phyloP scores from a whole-genome alignment of 2,329 filamentous ascomycete genomes.

The Exophiala oligosperma region DNA sequence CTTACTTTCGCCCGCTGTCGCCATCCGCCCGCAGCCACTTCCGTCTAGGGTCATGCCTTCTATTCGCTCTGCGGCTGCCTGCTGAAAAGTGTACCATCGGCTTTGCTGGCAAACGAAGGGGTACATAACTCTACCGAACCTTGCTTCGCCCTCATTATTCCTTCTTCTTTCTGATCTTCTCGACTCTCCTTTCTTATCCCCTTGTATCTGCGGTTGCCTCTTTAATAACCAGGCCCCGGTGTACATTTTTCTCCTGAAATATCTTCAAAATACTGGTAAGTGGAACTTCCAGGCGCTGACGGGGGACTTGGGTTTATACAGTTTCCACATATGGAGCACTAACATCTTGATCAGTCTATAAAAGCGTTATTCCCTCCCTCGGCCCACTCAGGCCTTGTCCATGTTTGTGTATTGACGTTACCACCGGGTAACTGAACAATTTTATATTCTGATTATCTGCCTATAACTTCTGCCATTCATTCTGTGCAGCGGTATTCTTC shows the following conservation, averaged over 20 bases:
- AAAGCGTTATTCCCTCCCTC: neutral
- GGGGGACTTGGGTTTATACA: neutral
- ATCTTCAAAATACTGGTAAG: slow-evolving; percentile 23
- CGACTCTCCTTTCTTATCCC: slow-evolving; percentile 19
- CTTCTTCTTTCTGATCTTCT: slow-evolving; percentile 27
- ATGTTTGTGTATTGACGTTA: too few relatives aligned
- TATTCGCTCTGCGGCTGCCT: slow-evolving; percentile 34
- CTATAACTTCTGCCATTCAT: neutral
- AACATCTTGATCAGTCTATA: neutral
- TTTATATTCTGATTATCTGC: neutral
- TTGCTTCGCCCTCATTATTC: slow-evolving; percentile 23
- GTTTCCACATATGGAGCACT: neutral
- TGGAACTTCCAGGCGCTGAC: neutral
- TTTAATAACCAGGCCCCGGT: slow-evolving; percentile 18
- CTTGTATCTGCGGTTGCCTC: slow-evolving; percentile 20
- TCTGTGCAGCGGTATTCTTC: slow-evolving; percentile 31
- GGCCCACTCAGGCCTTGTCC: neutral
- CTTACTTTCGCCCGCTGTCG: slow-evolving; percentile 15
- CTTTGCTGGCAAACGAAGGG: slow-evolving; percentile 32
- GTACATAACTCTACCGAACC: slow-evolving; percentile 28
- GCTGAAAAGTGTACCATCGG: slow-evolving; percentile 31
- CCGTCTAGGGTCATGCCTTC: slow-evolving; percentile 25
- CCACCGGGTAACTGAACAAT: neutral
- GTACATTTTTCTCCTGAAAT: slow-evolving; percentile 25
- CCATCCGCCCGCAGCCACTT: slow-evolving; percentile 23